Evolutionary conservation across 2,329 filamentous ascomycete species (phyloP), one percentile per base, ranked within the genome.

Genomic region (Xylaria sp.): DNA sequence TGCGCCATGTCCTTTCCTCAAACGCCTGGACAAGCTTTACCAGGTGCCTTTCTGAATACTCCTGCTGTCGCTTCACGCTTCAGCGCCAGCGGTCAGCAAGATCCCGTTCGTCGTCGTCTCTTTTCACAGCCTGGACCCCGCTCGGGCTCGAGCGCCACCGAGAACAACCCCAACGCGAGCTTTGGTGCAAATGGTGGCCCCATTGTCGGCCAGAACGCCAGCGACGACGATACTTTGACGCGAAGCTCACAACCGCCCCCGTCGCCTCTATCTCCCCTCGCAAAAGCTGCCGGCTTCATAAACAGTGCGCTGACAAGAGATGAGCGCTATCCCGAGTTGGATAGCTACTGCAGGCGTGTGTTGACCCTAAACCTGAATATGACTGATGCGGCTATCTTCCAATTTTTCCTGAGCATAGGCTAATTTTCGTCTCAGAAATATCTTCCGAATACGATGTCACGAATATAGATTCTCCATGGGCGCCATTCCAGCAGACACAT

Each of bases 391-490:
- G 11, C 31, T 19, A 53, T 58, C 56, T 58, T 56, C 14, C 15
- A 25, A 6, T 28, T 15, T 37, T 2, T 15, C n/a, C 40, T 8
- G 9, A 7, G 17, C 37, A 12, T 33, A 9, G 47, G 21, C 73
- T 77, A 69, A 80, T 70, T 66, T 56, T 43, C n/a, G 61, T 67
- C 59, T 6, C 70, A 96, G 92, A 95, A 67, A 89, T 91, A 67
- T 97, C 94, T 4, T 94, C 92, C 71, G 93, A 97, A 67, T 98
- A 98, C 79, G 92, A 97, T 71, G 80, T 96, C 51, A 86, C 91
- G 43, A 80, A 82, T 59, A 78, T 84, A 69, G 85, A 88, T 42
- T 81, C 83, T 12, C 85, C 93, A 65, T 95, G 93, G 91, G 88
- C 91, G 43, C 95, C 95, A 0, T 99, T 97, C 75, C 91, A 97